Base-by-base conservation (phyloP, 164 flowering plant species). In the Santalum album region DNA sequence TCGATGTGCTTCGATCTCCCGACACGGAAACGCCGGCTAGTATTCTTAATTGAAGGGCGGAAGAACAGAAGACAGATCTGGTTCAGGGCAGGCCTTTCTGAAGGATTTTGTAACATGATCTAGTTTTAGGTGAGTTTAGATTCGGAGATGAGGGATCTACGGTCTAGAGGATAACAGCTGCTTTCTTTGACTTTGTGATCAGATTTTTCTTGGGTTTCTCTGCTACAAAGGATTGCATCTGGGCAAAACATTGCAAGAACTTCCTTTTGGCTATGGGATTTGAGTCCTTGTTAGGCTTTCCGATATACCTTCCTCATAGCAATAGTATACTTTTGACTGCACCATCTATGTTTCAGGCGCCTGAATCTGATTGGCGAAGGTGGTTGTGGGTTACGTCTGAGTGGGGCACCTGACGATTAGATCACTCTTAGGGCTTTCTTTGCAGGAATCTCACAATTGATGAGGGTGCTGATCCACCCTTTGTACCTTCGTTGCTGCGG, bases 391-490 rank as follows among this genome's bases (percentile, higher is more conserved):
- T 38, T 14, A 3, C 42, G 15, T 38, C 9, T 29, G 34, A 29
- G 34, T 9, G 34, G 34, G 34, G 40, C 40, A 17, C 45, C 21
- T 14, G 12, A 20, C 21, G 16, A 9, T 20, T 45, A 45, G 49
- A 22, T 45, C 14, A 42, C n/a, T 0, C 1, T n/a, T n/a, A 17
- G 32, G 48, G 35, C 5, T 42, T 42, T 25, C 25, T 11, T 17
- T n/a, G 18, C 57, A 39, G 35, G 57, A 39, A 7, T 25, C 21
- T 53, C 34, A 25, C 16, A 42, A 42, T 26, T 10, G 22, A 22
- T n/a, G 40, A 42, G 48, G 23, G 7, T 40, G 48, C 35, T 25
- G 57, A 25, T 54, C 23, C 34, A 40, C 25, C 57, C 40, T 39
- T 40, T 17, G 57, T 38, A 10, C 22, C n/a, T 16, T 50, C 7